Evolutionary conservation across 148 eudicot genomes (phyloP).

Genomic region (Rheum nobile): DNA sequence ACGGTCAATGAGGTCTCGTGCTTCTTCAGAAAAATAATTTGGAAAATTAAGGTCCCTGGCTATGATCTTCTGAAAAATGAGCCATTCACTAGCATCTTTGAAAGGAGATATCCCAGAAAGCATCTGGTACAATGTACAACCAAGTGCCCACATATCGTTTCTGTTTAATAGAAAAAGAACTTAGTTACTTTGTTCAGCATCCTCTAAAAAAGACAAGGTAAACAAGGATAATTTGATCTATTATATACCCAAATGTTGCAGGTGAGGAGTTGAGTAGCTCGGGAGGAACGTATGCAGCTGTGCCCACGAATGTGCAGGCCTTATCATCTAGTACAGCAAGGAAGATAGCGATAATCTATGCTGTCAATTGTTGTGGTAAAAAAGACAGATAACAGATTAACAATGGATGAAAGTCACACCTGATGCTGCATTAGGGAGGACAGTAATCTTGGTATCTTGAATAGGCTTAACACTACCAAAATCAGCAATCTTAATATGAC

Average conservation of each 20-base stretch:
- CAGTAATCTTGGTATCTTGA: conserved; percentile 80
- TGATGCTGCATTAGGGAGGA: conserved; percentile 96
- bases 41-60: conserved; percentile 90
- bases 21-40: conserved; percentile 65
- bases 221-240: too few species aligned
- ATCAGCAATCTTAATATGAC: conserved; percentile 96
- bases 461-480: conserved; percentile 98
- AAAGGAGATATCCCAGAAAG: conserved; percentile 96
- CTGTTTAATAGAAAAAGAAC: conserved; percentile 26
- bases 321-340: conserved; percentile 52
- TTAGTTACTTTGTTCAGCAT: too few species aligned
- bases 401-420: conserved; percentile 26
- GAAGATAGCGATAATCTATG: background rate
- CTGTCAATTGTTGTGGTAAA: background rate
- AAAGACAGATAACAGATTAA: background rate
- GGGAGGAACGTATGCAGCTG: conserved; percentile 99
- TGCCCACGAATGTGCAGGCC: conserved; percentile 96
- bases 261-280: conserved; percentile 95
- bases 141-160: conserved; percentile 98
- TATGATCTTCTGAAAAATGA: conserved; percentile 83
- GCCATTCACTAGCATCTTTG: conserved; percentile 99
- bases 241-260: conserved; percentile 85
- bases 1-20: conserved; percentile 77
- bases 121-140: conserved; percentile 98
- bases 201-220: too few species aligned